A percentile compares a stretch with the other conserved stretches of the same genome.
Conservation (phyloP, 2,329 filamentous ascomycete species). For the Rasamsonia emersonii region DNA sequence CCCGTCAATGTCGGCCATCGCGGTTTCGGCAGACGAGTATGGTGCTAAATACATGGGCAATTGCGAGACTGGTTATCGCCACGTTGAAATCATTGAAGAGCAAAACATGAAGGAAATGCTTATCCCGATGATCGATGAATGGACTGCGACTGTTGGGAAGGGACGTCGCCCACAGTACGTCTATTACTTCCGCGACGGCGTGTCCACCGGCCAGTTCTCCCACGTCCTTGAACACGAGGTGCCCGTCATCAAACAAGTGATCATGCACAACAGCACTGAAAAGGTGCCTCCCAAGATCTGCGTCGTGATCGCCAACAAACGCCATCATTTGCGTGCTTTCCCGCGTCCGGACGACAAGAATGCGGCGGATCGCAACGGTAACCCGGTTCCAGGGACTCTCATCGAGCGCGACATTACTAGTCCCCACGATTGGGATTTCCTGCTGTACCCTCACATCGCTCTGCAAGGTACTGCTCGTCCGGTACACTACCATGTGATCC, state of each 20-base stretch:
- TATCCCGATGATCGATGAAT: slow-evolving; percentile 53
- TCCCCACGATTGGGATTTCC: slow-evolving; percentile 86
- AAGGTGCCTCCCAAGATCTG: slow-evolving; percentile 59
- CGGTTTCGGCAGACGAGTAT: slow-evolving; percentile 65
- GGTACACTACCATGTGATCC: slow-evolving; percentile 81
- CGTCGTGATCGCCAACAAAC: slow-evolving; percentile 82
- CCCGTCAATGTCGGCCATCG: slow-evolving; percentile 79
- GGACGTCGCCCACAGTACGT: slow-evolving; percentile 60
- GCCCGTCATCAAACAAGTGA: slow-evolving; percentile 54
- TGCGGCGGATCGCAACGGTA: slow-evolving; percentile 63
- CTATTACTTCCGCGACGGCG: slow-evolving; percentile 89
- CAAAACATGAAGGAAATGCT: slow-evolving; percentile 61
- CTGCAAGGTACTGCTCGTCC: slow-evolving; percentile 92
- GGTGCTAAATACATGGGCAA: slow-evolving; percentile 69
- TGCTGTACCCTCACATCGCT: slow-evolving; percentile 61
- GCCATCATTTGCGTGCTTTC: slow-evolving; percentile 91
- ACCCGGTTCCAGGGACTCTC: slow-evolving; percentile 76
- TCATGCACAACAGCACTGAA: slow-evolving; percentile 34
- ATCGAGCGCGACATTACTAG: slow-evolving; percentile 87
- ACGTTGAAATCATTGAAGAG: slow-evolving; percentile 67
- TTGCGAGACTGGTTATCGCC: slow-evolving; percentile 73
- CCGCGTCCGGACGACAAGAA: slow-evolving; percentile 48
- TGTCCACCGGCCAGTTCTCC: slow-evolving; percentile 76
- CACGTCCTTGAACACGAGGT: slow-evolving; percentile 77
- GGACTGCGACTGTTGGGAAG: slow-evolving; percentile 49